Base-by-base conservation (phyloP, 768 basidiomycete species). In the Filobasidium floriforme region DNA sequence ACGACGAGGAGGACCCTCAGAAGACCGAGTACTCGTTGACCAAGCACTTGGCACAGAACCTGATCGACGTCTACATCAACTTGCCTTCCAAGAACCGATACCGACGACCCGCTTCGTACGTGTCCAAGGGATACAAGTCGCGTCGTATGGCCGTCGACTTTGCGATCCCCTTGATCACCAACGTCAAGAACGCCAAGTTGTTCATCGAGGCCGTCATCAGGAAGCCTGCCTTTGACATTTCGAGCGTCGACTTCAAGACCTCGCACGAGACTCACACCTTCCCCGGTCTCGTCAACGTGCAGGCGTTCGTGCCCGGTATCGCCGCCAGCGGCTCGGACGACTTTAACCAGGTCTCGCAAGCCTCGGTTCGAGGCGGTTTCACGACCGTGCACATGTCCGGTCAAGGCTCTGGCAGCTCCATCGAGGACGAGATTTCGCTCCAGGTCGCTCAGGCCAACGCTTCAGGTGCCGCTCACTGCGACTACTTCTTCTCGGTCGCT, bases 11-110 rank as follows among this genome's bases (percentile, higher is more conserved):
- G 44, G 86, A 86, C 77, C 80, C 87, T 69, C 90, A 93, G 79
- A 99, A 99, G 79, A 90, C 91, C 2, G 96, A 98, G 77, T 99
- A 97, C 79, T 98, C 96, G 0, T 82, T 99, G 66, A 92, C 90
- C 4, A 92, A 96, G 78, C 96, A 99, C 81, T 81, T 99, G 68
- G 78, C 75, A 65, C 94, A 94, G 80, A 92, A 93, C 79, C 82
- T 96, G 72, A 99, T 99, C 76, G 96, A 99, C 80, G 89, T 98
- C 86, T 99, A 97, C 79, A 94, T 99, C 85, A 99, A 99, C 79
- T 82, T 99, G 71, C 96, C 96, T 1, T 97, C 94, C 46, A 96
- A 92, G 81, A 98, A 99, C 79, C 85, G 92, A 76, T 98, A 90
- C 80, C 89, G 96, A 66, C 89, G 96, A 22, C 96, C 96, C 7